These are phyloP conservation scores for Ascobolus immersus DNA, from an alignment of 495 filamentous ascomycete genomes.

Conservation along the genomic window DNA sequence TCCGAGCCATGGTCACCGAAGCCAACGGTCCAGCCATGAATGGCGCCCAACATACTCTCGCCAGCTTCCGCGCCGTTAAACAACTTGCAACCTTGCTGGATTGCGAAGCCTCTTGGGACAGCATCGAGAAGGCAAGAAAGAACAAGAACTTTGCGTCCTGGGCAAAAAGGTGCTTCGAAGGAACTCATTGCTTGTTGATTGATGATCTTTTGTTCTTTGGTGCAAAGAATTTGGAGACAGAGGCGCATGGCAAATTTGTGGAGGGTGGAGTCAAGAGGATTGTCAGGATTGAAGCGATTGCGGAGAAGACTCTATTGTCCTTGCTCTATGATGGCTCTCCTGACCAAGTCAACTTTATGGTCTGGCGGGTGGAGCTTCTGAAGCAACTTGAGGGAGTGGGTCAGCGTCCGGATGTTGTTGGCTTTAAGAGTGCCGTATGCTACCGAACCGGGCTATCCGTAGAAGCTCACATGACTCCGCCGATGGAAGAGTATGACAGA, in stretches of 20 bases:
- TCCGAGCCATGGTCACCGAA: slow-evolving; percentile 41
- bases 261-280: slow-evolving; percentile 35
- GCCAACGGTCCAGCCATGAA: slow-evolving; percentile 40
- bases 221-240: neutral
- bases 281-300: slow-evolving; percentile 60
- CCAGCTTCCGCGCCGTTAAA: slow-evolving; percentile 42
- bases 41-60: slow-evolving; percentile 28
- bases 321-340: neutral
- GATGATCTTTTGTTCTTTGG: slow-evolving; percentile 40
- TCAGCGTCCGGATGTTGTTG: slow-evolving; percentile 42
- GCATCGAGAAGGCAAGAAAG: slow-evolving; percentile 34
- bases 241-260: neutral
- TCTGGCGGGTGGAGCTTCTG: neutral
- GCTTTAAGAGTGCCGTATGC: slow-evolving; percentile 67
- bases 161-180: slow-evolving; percentile 30
- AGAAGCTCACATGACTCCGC: slow-evolving; percentile 11
- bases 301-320: slow-evolving; percentile 24
- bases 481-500: slow-evolving; percentile 11
- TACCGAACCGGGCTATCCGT: slow-evolving; percentile 55
- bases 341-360: neutral
- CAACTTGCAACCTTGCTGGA: slow-evolving; percentile 39
- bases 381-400: neutral
- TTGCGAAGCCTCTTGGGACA: slow-evolving; percentile 34
- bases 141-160: slow-evolving; percentile 25
- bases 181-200: slow-evolving; percentile 51